Percentiles rank a stretch among this genome's conserved stretches.
Evolutionary conservation across 257 asterid genomes (phyloP).

Genomic region (Pogostemon cablin): DNA sequence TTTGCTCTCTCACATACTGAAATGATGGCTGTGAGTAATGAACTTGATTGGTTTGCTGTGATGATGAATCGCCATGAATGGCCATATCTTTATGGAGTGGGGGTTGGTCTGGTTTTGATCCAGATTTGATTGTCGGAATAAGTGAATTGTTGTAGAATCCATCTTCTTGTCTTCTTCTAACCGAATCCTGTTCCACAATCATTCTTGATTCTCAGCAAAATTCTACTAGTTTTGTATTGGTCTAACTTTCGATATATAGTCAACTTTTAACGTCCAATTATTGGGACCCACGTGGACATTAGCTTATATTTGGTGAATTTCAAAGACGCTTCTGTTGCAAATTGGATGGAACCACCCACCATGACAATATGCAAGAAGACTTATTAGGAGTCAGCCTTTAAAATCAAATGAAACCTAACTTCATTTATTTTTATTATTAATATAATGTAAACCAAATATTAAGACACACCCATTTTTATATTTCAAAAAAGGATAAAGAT

Average conservation of each 20-base stretch:
- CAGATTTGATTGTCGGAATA: constrained; percentile 26
- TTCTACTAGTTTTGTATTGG: not conserved
- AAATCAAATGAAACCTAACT: constrained; percentile 1
- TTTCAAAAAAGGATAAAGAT: no score
- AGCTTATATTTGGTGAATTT: no score
- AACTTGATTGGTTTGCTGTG: constrained; percentile 27
- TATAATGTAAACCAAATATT: not conserved
- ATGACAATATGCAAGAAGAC: constrained; percentile 15
- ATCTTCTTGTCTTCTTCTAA: constrained; percentile 30
- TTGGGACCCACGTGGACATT: not conserved
- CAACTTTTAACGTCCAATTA: not conserved
- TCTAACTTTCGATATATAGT: no score
- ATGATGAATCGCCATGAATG: constrained; percentile 29
- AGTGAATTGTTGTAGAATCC: constrained; percentile 18
- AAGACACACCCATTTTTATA: no score
- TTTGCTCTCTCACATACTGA: constrained; percentile 68
- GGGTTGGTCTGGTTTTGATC: constrained; percentile 41
- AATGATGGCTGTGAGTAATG: constrained; percentile 47
- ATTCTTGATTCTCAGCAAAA: constrained; percentile 21
- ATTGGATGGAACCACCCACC: not conserved
- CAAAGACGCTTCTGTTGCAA: not conserved
- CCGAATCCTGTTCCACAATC: constrained; percentile 48
- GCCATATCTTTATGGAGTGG: constrained; percentile 35
- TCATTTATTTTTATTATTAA: not conserved
- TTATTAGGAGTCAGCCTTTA: not conserved